Evolutionary conservation across 2,329 filamentous ascomycete species (phyloP), one percentile per base, ranked within the genome.

Genomic region (Coniochaeta hoffmannii): DNA sequence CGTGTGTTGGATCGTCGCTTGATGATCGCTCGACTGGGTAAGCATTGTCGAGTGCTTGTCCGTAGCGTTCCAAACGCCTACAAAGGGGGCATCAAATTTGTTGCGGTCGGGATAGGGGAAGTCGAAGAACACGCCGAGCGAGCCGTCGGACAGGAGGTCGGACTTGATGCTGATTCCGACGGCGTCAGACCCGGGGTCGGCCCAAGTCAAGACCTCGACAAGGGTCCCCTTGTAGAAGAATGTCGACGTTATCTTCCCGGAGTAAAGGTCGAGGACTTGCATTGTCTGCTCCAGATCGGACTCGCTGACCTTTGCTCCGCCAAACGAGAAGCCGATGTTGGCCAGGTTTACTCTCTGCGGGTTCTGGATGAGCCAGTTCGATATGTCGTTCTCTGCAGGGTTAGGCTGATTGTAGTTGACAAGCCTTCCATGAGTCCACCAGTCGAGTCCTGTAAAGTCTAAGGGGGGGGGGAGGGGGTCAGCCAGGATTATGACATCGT

Each of bases 41-140:
- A 78, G 59, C 0, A 56, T 63, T 0, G 77, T 79, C 2, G 62
- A 70, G 58, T 80, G 76, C 14, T 71, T 71, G 6, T 64, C 64
- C 0, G 76, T 75, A 5, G 71, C 72, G 61, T 79, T 77, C 65
- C 75, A 79, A 4, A 77, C 63, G 1, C 78, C 78, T 1, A 82
- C 77, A 57, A 76, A 81, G 1, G 79, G 78, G 1, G 76, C 76
- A 35, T 81, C 77, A 55, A 81, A 81, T 59, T 81, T 80, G 59
- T 77, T 76, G 26, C 65, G 64, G 15, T 71, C 75, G 19, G 77
- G 69, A 54, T 76, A 75, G 2, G 79, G 78, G 55, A 78, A 81
- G 54, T 81, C 77, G 55, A 81, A 73, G 59, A 79, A 79, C 6
- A 81, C 62, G 0, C 74, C 73, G 8, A 81, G 61, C 4, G 62